phyloP scores from a whole-genome alignment of 352 stramenopile species.

The Plasmopara viticola region DNA sequence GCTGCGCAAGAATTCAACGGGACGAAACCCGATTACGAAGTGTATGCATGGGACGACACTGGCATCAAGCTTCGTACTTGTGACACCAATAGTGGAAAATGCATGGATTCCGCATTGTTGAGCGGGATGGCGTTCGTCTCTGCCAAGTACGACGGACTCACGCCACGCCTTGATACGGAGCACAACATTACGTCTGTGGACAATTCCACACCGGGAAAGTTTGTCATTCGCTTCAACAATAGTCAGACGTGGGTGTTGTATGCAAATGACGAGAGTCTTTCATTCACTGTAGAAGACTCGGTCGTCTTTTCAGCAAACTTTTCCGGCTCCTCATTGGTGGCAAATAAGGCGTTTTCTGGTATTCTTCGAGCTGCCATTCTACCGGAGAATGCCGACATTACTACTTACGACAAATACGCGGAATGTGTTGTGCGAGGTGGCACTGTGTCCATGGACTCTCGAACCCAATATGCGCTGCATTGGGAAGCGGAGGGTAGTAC shows the following conservation, averaged over 20 bases:
- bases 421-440: conserved; percentile 53
- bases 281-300: conserved; percentile 33
- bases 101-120: conserved; percentile 48
- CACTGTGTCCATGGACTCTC: conserved; percentile 43
- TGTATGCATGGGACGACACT: conserved; percentile 56
- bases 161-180: conserved; percentile 42
- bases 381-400: conserved; percentile 15
- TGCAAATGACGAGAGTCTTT: conserved; percentile 31
- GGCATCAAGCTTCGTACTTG: conserved; percentile 52
- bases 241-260: conserved; percentile 75
- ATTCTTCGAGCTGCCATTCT: conserved; percentile 56
- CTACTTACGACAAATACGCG: conserved; percentile 51
- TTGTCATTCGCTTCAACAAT: conserved; percentile 54
- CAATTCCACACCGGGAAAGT: conserved; percentile 37
- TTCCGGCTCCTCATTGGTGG: conserved; percentile 33
- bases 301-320: conserved; percentile 31
- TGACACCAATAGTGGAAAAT: conserved; percentile 18
- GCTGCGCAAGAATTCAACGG: conserved; percentile 48
- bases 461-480: conserved; percentile 54
- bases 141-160: conserved; percentile 50
- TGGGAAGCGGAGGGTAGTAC: conserved; percentile 45
- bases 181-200: conserved; percentile 44
- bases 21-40: conserved; percentile 37
- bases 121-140: conserved; percentile 75
- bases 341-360: conserved; percentile 33